phyloP scores from a whole-genome alignment of 176 grass and related monocot genomes.

The Melocanna baccifera region DNA sequence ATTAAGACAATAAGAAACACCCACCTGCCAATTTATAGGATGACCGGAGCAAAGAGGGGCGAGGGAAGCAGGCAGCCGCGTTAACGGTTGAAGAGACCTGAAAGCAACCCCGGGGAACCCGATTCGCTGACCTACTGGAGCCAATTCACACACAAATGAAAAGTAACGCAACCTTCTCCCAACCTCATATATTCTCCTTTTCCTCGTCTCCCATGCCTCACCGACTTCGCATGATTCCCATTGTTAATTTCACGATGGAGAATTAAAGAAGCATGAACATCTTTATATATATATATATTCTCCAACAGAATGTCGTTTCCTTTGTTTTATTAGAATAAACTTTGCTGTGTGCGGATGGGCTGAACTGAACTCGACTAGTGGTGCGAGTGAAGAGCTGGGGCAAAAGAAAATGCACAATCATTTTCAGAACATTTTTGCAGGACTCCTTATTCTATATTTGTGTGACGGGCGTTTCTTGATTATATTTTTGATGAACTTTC shows the following conservation, averaged over 20 bases:
- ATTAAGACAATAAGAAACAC: slow-evolving; percentile 15
- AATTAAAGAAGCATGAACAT: slow-evolving; percentile 18
- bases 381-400: background rate
- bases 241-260: slow-evolving; percentile 6
- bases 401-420: background rate
- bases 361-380: background rate
- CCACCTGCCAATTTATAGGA: slow-evolving; percentile 48
- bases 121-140: slow-evolving; percentile 39
- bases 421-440: background rate
- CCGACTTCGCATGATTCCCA: slow-evolving; percentile 24
- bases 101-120: slow-evolving; percentile 39
- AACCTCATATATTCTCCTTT: slow-evolving; percentile 3
- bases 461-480: background rate
- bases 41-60: background rate
- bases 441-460: background rate
- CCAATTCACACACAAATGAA: slow-evolving; percentile 30
- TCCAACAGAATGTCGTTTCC: background rate
- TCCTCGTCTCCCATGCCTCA: background rate
- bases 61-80: background rate
- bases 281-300: background rate
- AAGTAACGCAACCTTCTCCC: slow-evolving; percentile 7
- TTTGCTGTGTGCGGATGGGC: background rate
- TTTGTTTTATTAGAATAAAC: background rate
- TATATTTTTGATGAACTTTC: background rate
- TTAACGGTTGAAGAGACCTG: slow-evolving; percentile 33